Conservation (phyloP, 2,329 filamentous ascomycete species). For the Didymosphaeria variabile region DNA sequence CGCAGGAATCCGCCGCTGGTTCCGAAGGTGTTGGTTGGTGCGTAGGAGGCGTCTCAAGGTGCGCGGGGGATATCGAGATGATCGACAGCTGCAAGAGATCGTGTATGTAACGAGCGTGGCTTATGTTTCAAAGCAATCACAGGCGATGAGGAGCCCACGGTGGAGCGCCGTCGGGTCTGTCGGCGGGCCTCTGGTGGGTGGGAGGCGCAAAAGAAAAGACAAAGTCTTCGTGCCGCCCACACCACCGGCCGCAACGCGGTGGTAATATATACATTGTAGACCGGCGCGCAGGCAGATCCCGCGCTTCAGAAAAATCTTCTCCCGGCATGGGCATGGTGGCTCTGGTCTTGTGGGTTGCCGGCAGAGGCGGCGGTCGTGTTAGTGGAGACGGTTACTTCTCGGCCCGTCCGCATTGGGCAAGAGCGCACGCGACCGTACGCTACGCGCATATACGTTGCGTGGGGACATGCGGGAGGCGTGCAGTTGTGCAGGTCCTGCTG, state of each 20-base stretch:
- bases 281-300: background rate
- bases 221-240: background rate
- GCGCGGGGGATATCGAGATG: slow-evolving; percentile 2
- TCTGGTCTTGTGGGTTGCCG: background rate
- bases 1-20: background rate
- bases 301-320: slow-evolving; percentile 7
- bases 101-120: background rate
- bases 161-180: background rate
- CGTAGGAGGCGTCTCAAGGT: slow-evolving; percentile 5
- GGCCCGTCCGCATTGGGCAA: slow-evolving; percentile 13
- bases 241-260: background rate
- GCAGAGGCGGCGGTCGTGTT: slow-evolving; percentile 3
- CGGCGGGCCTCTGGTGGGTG: background rate
- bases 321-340: slow-evolving; percentile 4
- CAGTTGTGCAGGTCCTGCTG: background rate
- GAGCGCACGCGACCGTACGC: slow-evolving; percentile 19
- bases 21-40: slow-evolving; percentile 1
- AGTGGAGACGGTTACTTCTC: slow-evolving; percentile 6
- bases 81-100: background rate
- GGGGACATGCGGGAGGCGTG: slow-evolving; percentile 12
- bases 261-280: background rate
- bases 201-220: slow-evolving; percentile 7
- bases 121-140: slow-evolving; percentile 8
- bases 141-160: background rate
- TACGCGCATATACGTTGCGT: slow-evolving; percentile 11